Base-by-base conservation (phyloP, 805 yeast genomes). In the Peterozyma xylosa region DNA sequence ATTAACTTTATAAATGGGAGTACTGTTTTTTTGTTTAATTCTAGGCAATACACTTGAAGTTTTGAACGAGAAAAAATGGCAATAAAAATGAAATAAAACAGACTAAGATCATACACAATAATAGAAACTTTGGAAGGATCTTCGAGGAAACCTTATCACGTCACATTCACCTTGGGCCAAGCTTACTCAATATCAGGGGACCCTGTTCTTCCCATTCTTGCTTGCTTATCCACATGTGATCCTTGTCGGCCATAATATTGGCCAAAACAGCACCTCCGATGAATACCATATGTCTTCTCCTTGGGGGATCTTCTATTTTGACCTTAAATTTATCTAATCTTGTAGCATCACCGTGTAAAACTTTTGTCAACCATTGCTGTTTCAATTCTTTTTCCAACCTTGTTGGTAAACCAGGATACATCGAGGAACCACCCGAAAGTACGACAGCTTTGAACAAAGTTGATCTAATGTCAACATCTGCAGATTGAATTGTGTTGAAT, bases 181-280 rank as follows among this genome's bases (percentile, higher is more conserved):
- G 79, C 66, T 93, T 93, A 50, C 71, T 73, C 64, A 93, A 76
- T 11, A 87, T 78, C 33, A 90, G 75, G 37, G 96, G 78, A 30
- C 99, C 99, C 58, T 85, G 88, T 70, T 93, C 99, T 62, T 88
- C 93, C 98, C 98, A 93, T 67, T 93, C 99, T 61, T 85, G 88
- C 62, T 86, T 90, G 43, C 87, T 73, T 53, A 93, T 78, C 99
- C 99, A 93, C 96, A 93, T 86, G 59, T 90, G 97, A 53, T 90
- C 97, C 64, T 91, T 93, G 63, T 90, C 96, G 39, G 95, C 95
- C 98, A 93, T 93, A 54, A 93, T 91, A 60, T 86, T 88, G 32
- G 99, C 98, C 60, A 93, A 74, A 16, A 93, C 98, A 4, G 98
- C 98, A 56, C 99, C 99, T 54, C 99, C 99, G 53, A 91, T 82